Conservation (phyloP, 2,329 filamentous ascomycete genomes). For the Colletotrichum tofieldiae region DNA sequence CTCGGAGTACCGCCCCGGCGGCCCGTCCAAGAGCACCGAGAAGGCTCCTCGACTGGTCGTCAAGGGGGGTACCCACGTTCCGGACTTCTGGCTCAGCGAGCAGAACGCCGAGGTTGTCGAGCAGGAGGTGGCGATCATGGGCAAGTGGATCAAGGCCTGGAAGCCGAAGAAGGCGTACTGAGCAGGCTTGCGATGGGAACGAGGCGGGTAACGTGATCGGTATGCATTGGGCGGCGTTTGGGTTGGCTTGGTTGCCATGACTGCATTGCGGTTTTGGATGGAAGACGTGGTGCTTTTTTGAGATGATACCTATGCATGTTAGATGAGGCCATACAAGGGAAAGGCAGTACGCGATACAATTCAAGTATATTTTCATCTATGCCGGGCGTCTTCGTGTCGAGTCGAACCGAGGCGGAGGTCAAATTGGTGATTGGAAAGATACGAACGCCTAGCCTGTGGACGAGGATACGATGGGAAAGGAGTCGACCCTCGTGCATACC, state of each 20-base stretch:
- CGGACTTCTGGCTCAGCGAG: constrained; percentile 23
- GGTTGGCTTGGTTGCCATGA: neutral
- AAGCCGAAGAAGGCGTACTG: constrained; percentile 24
- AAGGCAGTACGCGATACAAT: neutral
- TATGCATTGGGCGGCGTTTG: constrained; percentile 24
- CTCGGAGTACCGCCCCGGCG: constrained; percentile 33
- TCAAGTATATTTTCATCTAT: neutral
- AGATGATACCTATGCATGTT: constrained; percentile 17
- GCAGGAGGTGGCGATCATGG: constrained; percentile 33
- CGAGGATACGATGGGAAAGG: no score
- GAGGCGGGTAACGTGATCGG: neutral
- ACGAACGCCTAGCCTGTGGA: no score
- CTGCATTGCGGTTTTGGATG: neutral
- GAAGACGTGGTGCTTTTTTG: neutral
- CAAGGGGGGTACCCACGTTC: constrained; percentile 22
- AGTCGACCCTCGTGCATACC: neutral
- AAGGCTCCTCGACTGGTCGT: constrained; percentile 29
- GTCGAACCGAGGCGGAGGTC: no score
- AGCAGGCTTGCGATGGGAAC: neutral
- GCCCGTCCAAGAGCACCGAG: constrained; percentile 28
- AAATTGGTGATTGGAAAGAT: neutral
- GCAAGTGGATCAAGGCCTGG: constrained; percentile 40
- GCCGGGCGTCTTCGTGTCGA: neutral
- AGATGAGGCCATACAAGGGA: neutral
- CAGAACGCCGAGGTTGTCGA: constrained; percentile 9